A percentile compares a stretch with the other conserved stretches of the same genome.
These are phyloP conservation scores for Schizophyllum amplum DNA, from an alignment of 1,284 basidiomycete genomes.

Conservation along the genomic window DNA sequence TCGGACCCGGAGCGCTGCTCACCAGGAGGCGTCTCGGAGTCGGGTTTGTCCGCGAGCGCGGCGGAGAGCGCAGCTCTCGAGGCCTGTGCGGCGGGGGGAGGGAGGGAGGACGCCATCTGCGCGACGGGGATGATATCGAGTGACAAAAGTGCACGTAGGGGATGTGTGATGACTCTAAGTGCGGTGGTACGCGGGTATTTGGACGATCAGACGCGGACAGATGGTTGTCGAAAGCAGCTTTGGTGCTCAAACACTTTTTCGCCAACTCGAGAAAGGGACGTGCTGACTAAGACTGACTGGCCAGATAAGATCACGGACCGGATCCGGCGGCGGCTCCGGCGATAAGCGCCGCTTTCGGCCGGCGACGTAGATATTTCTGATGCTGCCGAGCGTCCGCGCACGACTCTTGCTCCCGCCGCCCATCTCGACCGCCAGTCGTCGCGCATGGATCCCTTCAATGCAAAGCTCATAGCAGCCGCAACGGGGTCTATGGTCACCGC, in stretches of 20 bases:
- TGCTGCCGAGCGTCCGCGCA: background rate
- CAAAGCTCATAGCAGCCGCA: conserved; percentile 77
- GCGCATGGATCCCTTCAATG: conserved; percentile 63
- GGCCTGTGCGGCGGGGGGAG: conserved; percentile 58
- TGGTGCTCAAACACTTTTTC: background rate
- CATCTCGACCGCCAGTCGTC: conserved; percentile 1
- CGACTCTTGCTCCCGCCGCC: conserved; percentile 7
- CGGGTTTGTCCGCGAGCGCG: conserved; percentile 50
- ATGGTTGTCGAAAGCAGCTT: background rate
- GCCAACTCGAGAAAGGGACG: background rate
- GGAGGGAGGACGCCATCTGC: conserved; percentile 38
- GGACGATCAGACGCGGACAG: background rate
- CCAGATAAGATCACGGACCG: background rate
- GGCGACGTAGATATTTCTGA: background rate
- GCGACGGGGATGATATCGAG: background rate
- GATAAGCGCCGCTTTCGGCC: background rate
- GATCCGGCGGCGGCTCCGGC: too few species aligned
- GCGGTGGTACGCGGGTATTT: background rate
- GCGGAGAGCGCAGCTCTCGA: conserved; percentile 66
- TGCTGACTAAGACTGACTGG: background rate
- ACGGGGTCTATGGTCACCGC: conserved; percentile 78
- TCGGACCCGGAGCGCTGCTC: conserved; percentile 23
- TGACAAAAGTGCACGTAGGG: background rate
- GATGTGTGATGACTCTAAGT: background rate
- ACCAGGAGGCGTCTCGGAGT: conserved; percentile 21